These are phyloP conservation scores for Marasmius oreades DNA, from an alignment of 1,284 basidiomycete genomes.

Conservation along the genomic window DNA sequence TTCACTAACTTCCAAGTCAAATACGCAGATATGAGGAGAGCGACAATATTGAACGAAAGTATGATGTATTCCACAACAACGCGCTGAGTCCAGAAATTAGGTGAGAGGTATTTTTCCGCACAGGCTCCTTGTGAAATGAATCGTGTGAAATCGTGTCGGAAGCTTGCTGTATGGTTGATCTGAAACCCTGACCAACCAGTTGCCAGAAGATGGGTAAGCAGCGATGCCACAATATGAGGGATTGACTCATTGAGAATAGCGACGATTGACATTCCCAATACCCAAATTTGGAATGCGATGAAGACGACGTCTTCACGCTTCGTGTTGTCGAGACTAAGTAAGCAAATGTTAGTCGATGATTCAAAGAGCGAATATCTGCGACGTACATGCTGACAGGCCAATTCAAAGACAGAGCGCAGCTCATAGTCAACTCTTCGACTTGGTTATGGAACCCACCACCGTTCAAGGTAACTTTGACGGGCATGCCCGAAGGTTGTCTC, in stretches of 20 bases:
- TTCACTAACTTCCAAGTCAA: slow-evolving; percentile 74
- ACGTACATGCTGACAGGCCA: slow-evolving; percentile 64
- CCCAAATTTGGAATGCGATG: slow-evolving; percentile 77
- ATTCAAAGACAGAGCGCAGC: slow-evolving; percentile 57
- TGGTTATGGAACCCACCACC: neutral
- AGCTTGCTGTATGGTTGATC: slow-evolving; percentile 52
- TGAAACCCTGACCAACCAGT: slow-evolving; percentile 71
- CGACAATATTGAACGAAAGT: slow-evolving; percentile 58
- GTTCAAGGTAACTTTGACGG: slow-evolving; percentile 2
- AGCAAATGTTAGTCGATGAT: neutral
- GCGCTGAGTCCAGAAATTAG: slow-evolving; percentile 57
- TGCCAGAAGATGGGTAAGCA: slow-evolving; percentile 68
- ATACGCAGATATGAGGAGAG: slow-evolving; percentile 56
- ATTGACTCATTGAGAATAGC: slow-evolving; percentile 79
- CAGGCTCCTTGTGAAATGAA: slow-evolving; percentile 66
- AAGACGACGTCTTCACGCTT: slow-evolving; percentile 76
- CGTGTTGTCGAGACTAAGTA: slow-evolving; percentile 58
- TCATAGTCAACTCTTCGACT: slow-evolving; percentile 25
- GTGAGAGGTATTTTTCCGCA: slow-evolving; percentile 44
- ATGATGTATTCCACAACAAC: slow-evolving; percentile 59
- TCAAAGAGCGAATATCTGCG: slow-evolving; percentile 1
- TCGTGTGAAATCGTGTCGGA: slow-evolving; percentile 52
- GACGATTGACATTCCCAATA: slow-evolving; percentile 74
- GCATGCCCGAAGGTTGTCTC: slow-evolving; percentile 13
- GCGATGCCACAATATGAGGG: slow-evolving; percentile 69